These are phyloP conservation scores for Zoysia japonica DNA, from an alignment of 176 grass and related monocot species.

Conservation along the genomic window DNA sequence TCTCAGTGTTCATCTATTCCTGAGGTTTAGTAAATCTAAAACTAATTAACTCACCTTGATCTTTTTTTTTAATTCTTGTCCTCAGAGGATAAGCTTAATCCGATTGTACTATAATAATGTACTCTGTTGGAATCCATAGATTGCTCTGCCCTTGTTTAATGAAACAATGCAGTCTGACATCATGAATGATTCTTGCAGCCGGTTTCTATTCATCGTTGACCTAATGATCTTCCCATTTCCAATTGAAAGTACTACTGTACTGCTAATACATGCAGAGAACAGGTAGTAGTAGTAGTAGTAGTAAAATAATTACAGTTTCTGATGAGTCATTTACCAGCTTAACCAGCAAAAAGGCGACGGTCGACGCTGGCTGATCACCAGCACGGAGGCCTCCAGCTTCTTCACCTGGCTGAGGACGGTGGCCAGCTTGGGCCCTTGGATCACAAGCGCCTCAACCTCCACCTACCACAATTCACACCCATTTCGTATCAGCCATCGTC, in stretches of 20 bases:
- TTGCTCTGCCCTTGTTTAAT: neutral
- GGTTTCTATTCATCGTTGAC: conserved; percentile 38
- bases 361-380: conserved; percentile 67
- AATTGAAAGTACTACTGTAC: neutral
- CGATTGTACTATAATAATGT: neutral
- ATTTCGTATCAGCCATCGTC: conserved; percentile 29
- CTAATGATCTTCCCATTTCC: conserved; percentile 31
- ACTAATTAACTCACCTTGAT: conserved; percentile 3
- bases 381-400: conserved; percentile 81
- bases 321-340: conserved; percentile 44
- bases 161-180: conserved; percentile 24
- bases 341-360: conserved; percentile 63
- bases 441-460: conserved; percentile 76
- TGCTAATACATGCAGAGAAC: neutral
- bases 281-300: neutral
- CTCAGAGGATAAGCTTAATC: conserved; percentile 23
- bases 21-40: conserved; percentile 3
- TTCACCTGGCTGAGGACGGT: conserved; percentile 80
- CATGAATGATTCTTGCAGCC: conserved; percentile 24
- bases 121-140: conserved; percentile 29
- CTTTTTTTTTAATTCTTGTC: neutral
- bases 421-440: conserved; percentile 70
- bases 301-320: neutral
- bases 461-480: conserved; percentile 60
- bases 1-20: neutral